A percentile compares a stretch with the other conserved stretches of the same genome.
These are phyloP conservation scores for Pseudogymnoascus sp. DNA, from an alignment of 2,329 filamentous ascomycete species.

Conservation along the genomic window DNA sequence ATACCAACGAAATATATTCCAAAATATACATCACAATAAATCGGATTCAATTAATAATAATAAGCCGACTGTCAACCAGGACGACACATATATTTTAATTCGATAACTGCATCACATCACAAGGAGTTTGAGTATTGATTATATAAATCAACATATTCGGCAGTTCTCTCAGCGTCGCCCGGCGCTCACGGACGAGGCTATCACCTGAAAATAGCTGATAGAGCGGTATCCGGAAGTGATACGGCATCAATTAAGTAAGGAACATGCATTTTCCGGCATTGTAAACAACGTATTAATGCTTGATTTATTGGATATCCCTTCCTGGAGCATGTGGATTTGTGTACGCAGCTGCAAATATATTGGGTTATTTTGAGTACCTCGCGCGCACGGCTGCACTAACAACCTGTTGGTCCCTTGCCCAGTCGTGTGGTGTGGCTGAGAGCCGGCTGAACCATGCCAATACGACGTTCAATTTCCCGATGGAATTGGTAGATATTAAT, in stretches of 20 bases:
- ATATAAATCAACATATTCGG: neutral
- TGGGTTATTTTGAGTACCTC: neutral
- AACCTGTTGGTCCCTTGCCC: slow-evolving; percentile 1
- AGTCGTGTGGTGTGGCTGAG: slow-evolving; percentile 6
- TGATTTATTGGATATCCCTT: neutral
- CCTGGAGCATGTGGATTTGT: neutral
- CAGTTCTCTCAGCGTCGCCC: neutral
- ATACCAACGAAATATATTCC: neutral
- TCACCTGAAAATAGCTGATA: neutral
- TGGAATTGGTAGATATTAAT: slow-evolving; percentile 1
- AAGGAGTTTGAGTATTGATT: too few relatives aligned
- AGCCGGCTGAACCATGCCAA: slow-evolving; percentile 4
- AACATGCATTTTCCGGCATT: neutral
- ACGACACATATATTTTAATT: neutral
- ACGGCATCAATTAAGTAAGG: neutral
- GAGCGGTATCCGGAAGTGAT: neutral
- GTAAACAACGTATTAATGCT: neutral
- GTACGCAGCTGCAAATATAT: neutral
- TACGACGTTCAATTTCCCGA: slow-evolving; percentile 3
- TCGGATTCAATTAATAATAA: neutral
- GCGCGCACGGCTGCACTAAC: slow-evolving; percentile 1
- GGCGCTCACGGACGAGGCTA: too few relatives aligned
- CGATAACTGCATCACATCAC: neutral
- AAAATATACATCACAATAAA: neutral
- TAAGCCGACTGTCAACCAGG: neutral